Base-by-base conservation (phyloP, 1,284 basidiomycete genomes). In the Moniliella sp. region DNA sequence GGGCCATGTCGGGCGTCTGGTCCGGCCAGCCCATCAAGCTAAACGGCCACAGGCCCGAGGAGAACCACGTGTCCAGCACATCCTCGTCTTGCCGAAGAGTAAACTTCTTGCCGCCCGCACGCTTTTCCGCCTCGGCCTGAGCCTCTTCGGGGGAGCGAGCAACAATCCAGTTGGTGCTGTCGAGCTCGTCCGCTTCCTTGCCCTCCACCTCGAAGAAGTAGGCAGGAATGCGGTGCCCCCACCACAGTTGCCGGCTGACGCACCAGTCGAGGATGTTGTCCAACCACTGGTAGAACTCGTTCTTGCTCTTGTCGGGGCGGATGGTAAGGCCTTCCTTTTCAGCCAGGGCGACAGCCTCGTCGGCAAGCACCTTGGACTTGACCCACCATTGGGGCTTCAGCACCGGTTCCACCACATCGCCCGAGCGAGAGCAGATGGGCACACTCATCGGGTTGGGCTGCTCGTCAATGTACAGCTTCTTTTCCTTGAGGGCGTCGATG, bases 341-440 rank as follows among this genome's bases (percentile, higher is more conserved):
- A 56, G 93, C 70, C 10, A 78, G 81, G 48, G 84, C 81, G 21
- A 54, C 47, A 15, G 54, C 53, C 28, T 45, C 43, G 40, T 84
- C 76, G 0, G 88, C 84, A 33, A 97, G 68, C 1, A 79, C 78
- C 61, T 81, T 75, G 67, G 83, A 91, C 63, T 77, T 75, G 31
- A 97, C 79, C 86, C 86, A 99, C 91, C 91, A 97, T 59, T 99
- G 91, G 0, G 91, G 91, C 65, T 94, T 97, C 57, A 97, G 69
- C 21, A 94, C 68, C 4, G 81, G 79, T 63, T 97, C 91, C 46
- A 97, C 93, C 33, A 97, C 65, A 60, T 97, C 91, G 2, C 88
- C 88, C 12, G 53, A 57, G 10, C 49, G 42, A 23, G 43, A 45
- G 45, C 55, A 58, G 36, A 58, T 47, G 33, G 55, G 55, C n/a